These are phyloP conservation scores for Anethum foeniculum DNA, from an alignment of 140 eudicot genomes.

Conservation along the genomic window DNA sequence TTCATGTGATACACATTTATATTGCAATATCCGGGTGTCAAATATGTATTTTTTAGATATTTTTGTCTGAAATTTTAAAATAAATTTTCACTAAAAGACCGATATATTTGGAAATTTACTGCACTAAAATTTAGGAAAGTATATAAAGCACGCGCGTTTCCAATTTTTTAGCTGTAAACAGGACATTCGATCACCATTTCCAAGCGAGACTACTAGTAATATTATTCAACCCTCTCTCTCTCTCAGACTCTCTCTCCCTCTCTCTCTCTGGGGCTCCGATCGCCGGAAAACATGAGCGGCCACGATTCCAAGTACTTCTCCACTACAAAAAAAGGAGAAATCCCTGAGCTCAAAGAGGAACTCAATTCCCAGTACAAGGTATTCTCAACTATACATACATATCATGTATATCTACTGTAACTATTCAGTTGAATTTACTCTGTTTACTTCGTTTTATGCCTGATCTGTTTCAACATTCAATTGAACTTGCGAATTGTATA, in stretches of 20 bases:
- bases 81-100: no score
- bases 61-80: no score
- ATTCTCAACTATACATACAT: no score
- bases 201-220: neutral
- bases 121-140: no score
- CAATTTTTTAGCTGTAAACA: neutral
- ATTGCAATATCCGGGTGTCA: no score
- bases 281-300: conserved; percentile 63
- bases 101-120: no score
- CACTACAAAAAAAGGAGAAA: conserved; percentile 95
- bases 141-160: neutral
- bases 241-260: neutral
- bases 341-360: conserved; percentile 96
- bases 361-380: conserved; percentile 99
- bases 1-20: no score
- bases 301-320: conserved; percentile 98
- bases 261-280: conserved; percentile 19
- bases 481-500: neutral
- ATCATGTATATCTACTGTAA: neutral
- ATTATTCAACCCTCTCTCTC: conserved; percentile 12
- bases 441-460: neutral
- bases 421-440: neutral
- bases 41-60: no score
- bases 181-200: neutral
- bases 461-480: neutral